Base-by-base conservation (phyloP, 1,139 yeast genomes). In the Magnusiomyces magnusii region DNA sequence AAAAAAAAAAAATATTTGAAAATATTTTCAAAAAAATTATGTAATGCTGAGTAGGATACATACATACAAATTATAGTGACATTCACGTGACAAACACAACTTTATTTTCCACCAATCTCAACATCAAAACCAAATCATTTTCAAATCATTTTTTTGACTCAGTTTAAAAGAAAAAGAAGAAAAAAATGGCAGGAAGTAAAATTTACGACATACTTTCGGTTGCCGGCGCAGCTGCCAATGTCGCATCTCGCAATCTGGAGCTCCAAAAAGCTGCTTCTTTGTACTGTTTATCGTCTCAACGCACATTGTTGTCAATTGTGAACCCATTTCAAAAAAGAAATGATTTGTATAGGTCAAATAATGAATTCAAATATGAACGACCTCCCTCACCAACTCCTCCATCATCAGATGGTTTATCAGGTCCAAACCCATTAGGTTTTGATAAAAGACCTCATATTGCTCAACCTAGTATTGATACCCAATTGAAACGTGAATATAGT, bases 121-220 rank as follows among this genome's bases (percentile, higher is more conserved):
- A n/a, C n/a, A n/a, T n/a, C n/a, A n/a, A n/a, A n/a, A n/a, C n/a
- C n/a, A n/a, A n/a, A n/a, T n/a, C n/a, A n/a, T n/a, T n/a, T n/a
- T n/a, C n/a, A n/a, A n/a, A n/a, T n/a, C n/a, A n/a, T n/a, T n/a
- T n/a, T n/a, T n/a, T n/a, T n/a, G n/a, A n/a, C n/a, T n/a, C n/a
- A n/a, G n/a, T n/a, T n/a, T n/a, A n/a, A n/a, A n/a, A n/a, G n/a
- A n/a, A n/a, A n/a, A n/a, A n/a, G n/a, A n/a, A n/a, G n/a, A n/a
- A n/a, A n/a, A n/a, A n/a, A n/a, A 44, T 58, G 57, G 49, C 59
- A n/a, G 65, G 63, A 17, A 59, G 57, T 49, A 42, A 58, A 51
- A 25, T 65, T 17, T 65, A 63, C 47, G 68, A 65, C 55, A 62
- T 61, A 17, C 36, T 57, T 28, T 57, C 65, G 21, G 64, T 64